These are phyloP conservation scores for Cucurbita pepo DNA, from an alignment of 306 rosid species.

Conservation along the genomic window DNA sequence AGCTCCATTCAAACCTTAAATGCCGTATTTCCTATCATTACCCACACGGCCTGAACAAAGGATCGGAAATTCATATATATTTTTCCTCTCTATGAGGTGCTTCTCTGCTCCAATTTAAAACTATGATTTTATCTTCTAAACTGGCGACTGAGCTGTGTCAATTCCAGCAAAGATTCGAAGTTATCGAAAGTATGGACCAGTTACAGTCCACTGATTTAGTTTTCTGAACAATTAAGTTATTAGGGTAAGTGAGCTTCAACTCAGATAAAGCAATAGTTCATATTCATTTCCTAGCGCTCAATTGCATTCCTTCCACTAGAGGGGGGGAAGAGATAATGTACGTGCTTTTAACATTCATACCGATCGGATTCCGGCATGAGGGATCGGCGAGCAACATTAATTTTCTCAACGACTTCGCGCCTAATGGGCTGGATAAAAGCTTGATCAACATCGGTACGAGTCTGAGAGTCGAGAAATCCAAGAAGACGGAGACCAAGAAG, in stretches of 20 bases:
- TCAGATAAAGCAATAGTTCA: not conserved
- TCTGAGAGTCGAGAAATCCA: constrained; percentile 60
- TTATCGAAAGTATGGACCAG: not conserved
- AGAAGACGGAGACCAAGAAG: constrained; percentile 61
- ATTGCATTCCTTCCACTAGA: not conserved
- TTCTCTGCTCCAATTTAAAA: not conserved
- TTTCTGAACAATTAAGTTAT: not conserved
- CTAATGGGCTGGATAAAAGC: constrained; percentile 58
- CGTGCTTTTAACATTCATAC: constrained; percentile 12
- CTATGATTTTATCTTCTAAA: not conserved
- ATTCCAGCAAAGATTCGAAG: not conserved
- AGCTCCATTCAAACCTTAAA: not conserved
- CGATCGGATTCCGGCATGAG: constrained; percentile 53
- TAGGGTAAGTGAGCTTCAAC: not conserved
- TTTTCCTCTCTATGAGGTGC: not conserved
- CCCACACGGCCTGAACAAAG: not conserved
- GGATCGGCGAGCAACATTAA: constrained; percentile 33
- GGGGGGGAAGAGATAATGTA: not conserved
- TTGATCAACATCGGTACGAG: constrained; percentile 33
- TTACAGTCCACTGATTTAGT: not conserved
- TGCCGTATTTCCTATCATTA: not conserved
- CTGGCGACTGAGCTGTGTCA: not conserved
- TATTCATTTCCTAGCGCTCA: not conserved
- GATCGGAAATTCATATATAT: not conserved
- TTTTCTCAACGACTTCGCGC: constrained; percentile 29